Conservation (phyloP, 495 filamentous ascomycete genomes). For the Massariosphaeria phaeospora region DNA sequence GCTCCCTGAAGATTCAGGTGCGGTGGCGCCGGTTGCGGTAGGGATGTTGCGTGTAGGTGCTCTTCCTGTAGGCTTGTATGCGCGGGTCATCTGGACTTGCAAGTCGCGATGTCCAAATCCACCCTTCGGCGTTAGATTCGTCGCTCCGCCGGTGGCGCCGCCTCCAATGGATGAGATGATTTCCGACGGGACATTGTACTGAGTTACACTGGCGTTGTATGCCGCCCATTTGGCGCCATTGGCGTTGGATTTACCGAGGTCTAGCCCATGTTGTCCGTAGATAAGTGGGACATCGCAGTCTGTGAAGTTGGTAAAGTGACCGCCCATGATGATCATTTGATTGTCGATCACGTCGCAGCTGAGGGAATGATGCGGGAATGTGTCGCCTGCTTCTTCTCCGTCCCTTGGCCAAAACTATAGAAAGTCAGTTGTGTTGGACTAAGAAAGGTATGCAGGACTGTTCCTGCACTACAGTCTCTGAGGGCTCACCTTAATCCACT, state of each 20-base stretch:
- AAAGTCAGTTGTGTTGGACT: background rate
- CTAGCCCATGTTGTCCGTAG: conserved; percentile 43
- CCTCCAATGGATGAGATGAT: conserved; percentile 44
- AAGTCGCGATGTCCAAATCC: conserved; percentile 6
- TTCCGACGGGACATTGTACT: conserved; percentile 43
- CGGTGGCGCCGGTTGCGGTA: background rate
- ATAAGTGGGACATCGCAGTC: conserved; percentile 36
- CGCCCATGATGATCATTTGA: conserved; percentile 49
- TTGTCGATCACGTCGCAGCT: conserved; percentile 48
- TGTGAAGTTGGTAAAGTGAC: conserved; percentile 38
- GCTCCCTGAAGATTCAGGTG: background rate
- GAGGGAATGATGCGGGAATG: conserved; percentile 45
- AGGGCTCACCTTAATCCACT: conserved; percentile 48
- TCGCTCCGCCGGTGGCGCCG: conserved; percentile 5
- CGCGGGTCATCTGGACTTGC: background rate
- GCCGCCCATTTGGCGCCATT: conserved; percentile 39
- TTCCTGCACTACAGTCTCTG: background rate
- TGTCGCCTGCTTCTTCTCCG: conserved; percentile 29
- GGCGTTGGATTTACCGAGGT: conserved; percentile 41
- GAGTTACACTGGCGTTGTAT: conserved; percentile 39
- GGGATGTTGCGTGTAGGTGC: conserved; percentile 4
- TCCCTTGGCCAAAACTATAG: conserved; percentile 17
- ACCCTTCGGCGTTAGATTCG: background rate
- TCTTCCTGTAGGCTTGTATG: conserved; percentile 4
- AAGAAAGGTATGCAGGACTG: background rate